Conservation (phyloP, 495 filamentous ascomycete species). For the Aspergillus sclerotioniger region DNA sequence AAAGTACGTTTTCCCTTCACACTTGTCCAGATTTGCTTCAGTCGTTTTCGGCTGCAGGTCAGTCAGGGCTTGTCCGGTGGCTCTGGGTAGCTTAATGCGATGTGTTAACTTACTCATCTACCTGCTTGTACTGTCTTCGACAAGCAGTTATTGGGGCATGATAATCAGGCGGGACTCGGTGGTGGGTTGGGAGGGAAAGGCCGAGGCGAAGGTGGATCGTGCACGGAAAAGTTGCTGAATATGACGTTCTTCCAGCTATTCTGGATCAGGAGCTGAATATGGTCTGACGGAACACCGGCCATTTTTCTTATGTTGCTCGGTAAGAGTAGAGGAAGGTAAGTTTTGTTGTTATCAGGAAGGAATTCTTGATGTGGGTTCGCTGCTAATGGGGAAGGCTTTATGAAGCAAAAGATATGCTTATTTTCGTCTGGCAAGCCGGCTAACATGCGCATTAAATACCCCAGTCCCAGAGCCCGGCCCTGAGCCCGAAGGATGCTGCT, state of each 20-base stretch:
- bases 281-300: neutral
- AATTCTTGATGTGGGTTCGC: neutral
- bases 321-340: neutral
- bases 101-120: neutral
- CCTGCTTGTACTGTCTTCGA: neutral
- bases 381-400: neutral
- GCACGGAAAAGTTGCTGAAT: conserved; percentile 13
- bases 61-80: neutral
- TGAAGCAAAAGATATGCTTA: neutral
- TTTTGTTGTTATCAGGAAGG: neutral
- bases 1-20: neutral
- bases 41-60: neutral
- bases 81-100: neutral
- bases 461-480: conserved; percentile 8
- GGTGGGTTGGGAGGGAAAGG: conserved; percentile 45
- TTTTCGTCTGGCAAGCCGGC: neutral
- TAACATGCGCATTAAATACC: conserved; percentile 14
- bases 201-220: conserved; percentile 39
- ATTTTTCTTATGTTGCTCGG: neutral
- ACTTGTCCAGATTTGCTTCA: neutral
- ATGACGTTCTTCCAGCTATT: neutral
- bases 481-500: conserved; percentile 3
- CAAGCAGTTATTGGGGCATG: neutral
- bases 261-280: neutral
- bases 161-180: conserved; percentile 39